Conservation (phyloP, 2,329 filamentous ascomycete species). For the Cercospora nicotianae region DNA sequence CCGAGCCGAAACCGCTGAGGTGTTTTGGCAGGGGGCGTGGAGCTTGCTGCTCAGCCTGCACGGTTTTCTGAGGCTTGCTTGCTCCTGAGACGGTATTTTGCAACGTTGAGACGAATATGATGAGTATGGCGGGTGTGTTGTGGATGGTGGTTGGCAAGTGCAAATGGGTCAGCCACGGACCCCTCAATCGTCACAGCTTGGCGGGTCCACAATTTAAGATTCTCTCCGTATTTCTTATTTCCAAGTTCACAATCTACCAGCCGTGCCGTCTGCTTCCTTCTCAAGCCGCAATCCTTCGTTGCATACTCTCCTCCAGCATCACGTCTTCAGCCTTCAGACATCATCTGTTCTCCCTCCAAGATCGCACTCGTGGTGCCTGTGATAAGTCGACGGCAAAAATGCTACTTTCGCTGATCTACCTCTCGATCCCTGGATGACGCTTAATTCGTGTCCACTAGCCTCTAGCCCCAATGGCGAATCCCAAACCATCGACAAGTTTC, state of each 20-base stretch:
- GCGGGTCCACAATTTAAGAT: background rate
- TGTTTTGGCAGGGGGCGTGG: background rate
- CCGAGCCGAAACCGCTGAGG: background rate
- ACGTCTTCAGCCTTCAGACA: background rate
- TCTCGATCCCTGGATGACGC: background rate
- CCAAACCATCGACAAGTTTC: background rate
- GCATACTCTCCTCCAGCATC: background rate
- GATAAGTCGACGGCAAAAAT: background rate
- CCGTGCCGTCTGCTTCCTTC: background rate
- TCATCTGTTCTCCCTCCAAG: no score
- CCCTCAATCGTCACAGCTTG: background rate
- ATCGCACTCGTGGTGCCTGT: no score
- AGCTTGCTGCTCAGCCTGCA: background rate
- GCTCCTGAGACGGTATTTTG: background rate
- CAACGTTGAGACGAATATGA: background rate
- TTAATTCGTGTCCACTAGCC: background rate
- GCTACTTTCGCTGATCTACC: background rate
- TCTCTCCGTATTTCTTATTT: background rate
- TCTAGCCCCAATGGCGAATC: background rate
- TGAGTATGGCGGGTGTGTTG: background rate
- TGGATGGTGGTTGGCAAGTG: background rate
- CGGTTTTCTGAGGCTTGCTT: no score
- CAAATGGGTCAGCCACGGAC: background rate
- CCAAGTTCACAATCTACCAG: background rate
- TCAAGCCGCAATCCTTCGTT: background rate